A percentile compares a stretch with the other conserved stretches of the same genome.
Evolutionary conservation across 495 filamentous ascomycete genomes (phyloP).

Genomic region (Letharia columbiana): DNA sequence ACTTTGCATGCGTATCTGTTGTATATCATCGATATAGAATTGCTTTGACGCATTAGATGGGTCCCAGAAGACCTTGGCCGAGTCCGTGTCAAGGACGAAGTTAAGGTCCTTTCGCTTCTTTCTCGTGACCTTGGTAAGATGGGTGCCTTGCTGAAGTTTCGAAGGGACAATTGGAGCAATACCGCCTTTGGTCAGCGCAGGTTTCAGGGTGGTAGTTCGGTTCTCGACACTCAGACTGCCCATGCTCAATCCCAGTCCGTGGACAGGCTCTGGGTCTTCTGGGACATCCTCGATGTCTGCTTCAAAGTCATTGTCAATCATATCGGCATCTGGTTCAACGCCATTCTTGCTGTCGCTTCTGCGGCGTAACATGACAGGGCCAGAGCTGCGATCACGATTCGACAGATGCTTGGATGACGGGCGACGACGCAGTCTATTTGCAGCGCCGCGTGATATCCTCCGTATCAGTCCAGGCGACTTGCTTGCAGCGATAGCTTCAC

Average conservation of each 20-base stretch:
- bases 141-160: slow-evolving; percentile 64
- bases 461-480: slow-evolving; percentile 56
- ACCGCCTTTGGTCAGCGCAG: slow-evolving; percentile 29
- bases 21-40: slow-evolving; percentile 91
- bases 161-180: slow-evolving; percentile 63
- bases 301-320: slow-evolving; percentile 46
- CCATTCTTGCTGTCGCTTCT: slow-evolving; percentile 79
- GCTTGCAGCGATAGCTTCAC: slow-evolving; percentile 39
- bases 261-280: slow-evolving; percentile 19
- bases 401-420: slow-evolving; percentile 63
- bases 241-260: slow-evolving; percentile 15
- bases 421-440: slow-evolving; percentile 56
- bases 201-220: slow-evolving; percentile 8
- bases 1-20: slow-evolving; percentile 74
- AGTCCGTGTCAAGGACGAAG: slow-evolving; percentile 69
- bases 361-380: slow-evolving; percentile 76
- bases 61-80: slow-evolving; percentile 84
- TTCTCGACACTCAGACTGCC: slow-evolving; percentile 13
- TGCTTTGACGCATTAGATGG: slow-evolving; percentile 65
- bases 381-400: slow-evolving; percentile 75
- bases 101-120: slow-evolving; percentile 65
- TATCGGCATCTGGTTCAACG: slow-evolving; percentile 43
- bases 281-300: slow-evolving; percentile 60
- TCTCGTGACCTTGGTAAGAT: slow-evolving; percentile 71
- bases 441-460: slow-evolving; percentile 56